Base-by-base conservation (phyloP, 2,329 filamentous ascomycete genomes). In the Metarhizium brunneum region DNA sequence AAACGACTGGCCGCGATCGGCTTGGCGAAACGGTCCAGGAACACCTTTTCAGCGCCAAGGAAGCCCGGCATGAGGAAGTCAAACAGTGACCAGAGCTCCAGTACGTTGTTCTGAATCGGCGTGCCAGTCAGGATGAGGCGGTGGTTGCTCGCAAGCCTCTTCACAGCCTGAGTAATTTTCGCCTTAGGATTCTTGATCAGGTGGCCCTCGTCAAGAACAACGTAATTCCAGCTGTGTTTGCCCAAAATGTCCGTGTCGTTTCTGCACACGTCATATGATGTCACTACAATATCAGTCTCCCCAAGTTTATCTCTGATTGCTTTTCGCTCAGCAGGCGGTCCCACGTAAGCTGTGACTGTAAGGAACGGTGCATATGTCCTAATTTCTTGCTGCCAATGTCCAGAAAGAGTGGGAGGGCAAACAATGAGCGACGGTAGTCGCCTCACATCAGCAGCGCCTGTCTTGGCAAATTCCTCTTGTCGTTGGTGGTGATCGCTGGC, bases 61-160 rank as follows among this genome's bases (percentile, higher is more conserved):
- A 99, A 99, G 2, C 94, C 95, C 3, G 95, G 94, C 94, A 99
- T 99, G 58, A 99, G 78, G 74, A 99, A 99, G 72, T 99, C 94
- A 67, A 99, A 99, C 4, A 99, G 79, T 0, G 92, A 97, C 92
- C 92, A 99, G 4, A 99, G 78, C 68, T 99, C 92, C 51, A 99
- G 74, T 2, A 99, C 92, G 62, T 97, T 97, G 71, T 97, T 97
- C 70, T 97, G 92, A 61, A 97, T 97, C 0, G 94, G 94, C 2
- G 94, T 99, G 45, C 94, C 94, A 0, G 94, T 99, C 4, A 99
- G 81, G 62, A 99, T 99, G 51, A 99, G 80, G 20, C 94, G 88
- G 68, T 99, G 95, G 64, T 99, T 97, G 68, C 91, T 96, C 6
- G 83, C 74, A 38, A 99, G 79, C 57, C 84, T 84, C 77, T 99